phyloP scores from a whole-genome alignment of 441 rosid genomes.

The Metrosideros polymorpha region DNA sequence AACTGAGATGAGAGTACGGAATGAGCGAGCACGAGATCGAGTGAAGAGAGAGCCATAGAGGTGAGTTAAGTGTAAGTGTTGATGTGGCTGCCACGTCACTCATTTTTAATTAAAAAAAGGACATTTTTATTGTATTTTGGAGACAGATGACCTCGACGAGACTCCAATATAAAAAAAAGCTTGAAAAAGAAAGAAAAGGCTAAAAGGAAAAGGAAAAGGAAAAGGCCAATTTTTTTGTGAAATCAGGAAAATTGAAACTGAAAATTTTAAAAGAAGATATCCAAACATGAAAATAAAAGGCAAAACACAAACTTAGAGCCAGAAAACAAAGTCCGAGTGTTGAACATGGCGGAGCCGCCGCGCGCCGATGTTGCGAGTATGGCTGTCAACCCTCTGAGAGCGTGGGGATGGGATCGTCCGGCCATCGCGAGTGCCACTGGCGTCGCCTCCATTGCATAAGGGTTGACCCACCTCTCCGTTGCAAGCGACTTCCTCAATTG shows the following conservation, averaged over 20 bases:
- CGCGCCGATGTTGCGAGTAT: rapidly evolving
- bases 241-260: not conserved
- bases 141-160: too few relatives aligned
- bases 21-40: too few relatives aligned
- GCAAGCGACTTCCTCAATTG: not conserved
- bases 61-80: too few relatives aligned
- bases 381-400: not conserved
- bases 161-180: too few relatives aligned
- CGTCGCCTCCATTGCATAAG: not conserved
- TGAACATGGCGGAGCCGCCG: not conserved
- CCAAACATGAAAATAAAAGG: not conserved
- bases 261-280: not conserved
- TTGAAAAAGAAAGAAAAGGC: not conserved
- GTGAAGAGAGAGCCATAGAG: too few relatives aligned
- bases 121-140: not conserved
- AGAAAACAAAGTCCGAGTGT: not conserved
- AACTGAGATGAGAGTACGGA: too few relatives aligned
- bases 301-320: not conserved
- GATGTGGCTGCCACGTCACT: not conserved
- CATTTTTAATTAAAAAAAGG: not conserved
- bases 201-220: too few relatives aligned
- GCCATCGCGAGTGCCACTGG: not conserved
- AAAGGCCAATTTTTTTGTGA: rapidly evolving
- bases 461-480: not conserved
- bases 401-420: not conserved